A percentile compares a stretch with the other conserved stretches of the same genome.
These are phyloP conservation scores for Pecoramyces ruminantium DNA, from an alignment of 192 early-diverging fungal genomes.

Conservation along the genomic window DNA sequence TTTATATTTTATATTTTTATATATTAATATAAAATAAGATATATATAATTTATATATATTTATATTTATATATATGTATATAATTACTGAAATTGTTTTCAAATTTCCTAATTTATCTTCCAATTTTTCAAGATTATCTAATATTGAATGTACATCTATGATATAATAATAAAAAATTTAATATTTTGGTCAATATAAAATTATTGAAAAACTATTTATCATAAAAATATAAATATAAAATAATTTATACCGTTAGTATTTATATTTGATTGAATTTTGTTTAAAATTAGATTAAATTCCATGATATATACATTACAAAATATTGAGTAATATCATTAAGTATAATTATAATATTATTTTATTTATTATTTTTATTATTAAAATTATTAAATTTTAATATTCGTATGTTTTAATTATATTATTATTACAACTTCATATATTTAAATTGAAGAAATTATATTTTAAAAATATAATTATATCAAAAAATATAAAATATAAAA, in stretches of 20 bases:
- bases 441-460: too few species aligned
- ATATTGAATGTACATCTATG: background rate
- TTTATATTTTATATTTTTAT: too few species aligned
- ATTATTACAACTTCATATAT: too few species aligned
- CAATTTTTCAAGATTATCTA: background rate
- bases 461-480: too few species aligned
- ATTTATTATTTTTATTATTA: too few species aligned
- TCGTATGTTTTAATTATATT: too few species aligned
- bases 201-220: background rate
- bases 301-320: background rate
- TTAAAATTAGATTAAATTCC: background rate
- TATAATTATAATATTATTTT: too few species aligned
- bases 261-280: background rate
- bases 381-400: too few species aligned
- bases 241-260: background rate
- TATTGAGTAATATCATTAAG: background rate
- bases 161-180: background rate
- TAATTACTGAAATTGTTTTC: background rate
- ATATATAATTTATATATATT: too few species aligned
- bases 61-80: background rate
- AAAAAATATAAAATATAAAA: too few species aligned
- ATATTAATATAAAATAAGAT: too few species aligned
- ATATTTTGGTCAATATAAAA: background rate
- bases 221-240: background rate
- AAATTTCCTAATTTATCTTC: background rate